Evolutionary conservation across 371 early-diverging fungal species (phyloP), one percentile per base, ranked within the genome.

Genomic region (Zychaea mexicana): DNA sequence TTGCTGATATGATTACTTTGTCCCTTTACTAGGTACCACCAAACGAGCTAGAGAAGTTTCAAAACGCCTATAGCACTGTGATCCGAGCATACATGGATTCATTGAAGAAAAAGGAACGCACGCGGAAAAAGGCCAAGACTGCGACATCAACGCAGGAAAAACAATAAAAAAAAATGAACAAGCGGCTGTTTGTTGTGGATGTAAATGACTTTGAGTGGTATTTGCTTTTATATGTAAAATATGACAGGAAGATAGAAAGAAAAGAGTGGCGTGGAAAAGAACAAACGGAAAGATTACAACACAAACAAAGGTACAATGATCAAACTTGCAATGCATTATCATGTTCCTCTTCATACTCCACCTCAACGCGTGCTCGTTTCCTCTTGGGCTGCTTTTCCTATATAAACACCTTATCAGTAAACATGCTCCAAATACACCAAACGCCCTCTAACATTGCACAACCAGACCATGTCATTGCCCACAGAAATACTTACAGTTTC

Each of bases 11-110:
- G 45, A 55, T 52, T 10, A 60, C 38, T 49, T 21, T 49, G 17
- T 9, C 26, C 15, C n/a, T 26, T 49, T 24, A 32, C 22, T 67
- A 79, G 78, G 71, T 80, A 24, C 60, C 78, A 21, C 70, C 71
- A 6, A 72, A 74, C 26, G 78, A 81, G 26, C 71, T 74, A 45
- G 64, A 69, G 17, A 72, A 69, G 32, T 81, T 81, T 28, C 82
- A 81, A 52, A 63, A 66, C 19, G 77, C 75, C 9, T 81, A 81
- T 24, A 69, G 71, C 31, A 81, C 76, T 12, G 68, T 81, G 26
- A 73, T 81, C 52, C 65, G 70, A 60, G 82, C 82, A 8, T 78
- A 81, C 57, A 81, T 81, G 82, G 78, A 81, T 64, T 68, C 78
- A 10, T 59, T 81, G 24, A 78, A 81, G 66, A 81, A 81, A 65